Evolutionary conservation across 768 basidiomycete species (phyloP), one percentile per base, ranked within the genome.

Genomic region (Heimioporus sp.): DNA sequence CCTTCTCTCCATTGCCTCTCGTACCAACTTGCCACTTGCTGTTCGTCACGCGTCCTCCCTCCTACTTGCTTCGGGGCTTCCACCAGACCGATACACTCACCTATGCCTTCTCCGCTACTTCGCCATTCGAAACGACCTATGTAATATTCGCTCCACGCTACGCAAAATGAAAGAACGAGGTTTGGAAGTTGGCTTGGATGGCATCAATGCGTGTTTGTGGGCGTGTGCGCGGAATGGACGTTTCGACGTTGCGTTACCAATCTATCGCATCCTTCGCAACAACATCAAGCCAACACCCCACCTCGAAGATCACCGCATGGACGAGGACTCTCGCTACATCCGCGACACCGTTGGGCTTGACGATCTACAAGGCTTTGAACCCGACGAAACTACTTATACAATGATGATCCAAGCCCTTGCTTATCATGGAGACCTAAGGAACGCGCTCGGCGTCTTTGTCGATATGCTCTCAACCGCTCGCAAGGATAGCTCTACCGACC

Each of bases 191-290:
- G 81, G 81, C 8, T 56, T 87, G 19, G 85, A 86, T 48, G 86
- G 84, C 11, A 61, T 86, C 57, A 92, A 92, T 61, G 76, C 81
- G 8, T 82, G 80, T 59, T 70, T 93, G 10, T 87, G 82, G 83
- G 85, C 85, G 0, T 91, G 80, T 65, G 79, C 78, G 16, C 71
- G 71, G 35, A 76, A 76, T 46, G 68, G 72, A 13, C 78, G 76
- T 17, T 58, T 83, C 19, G 81, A 86, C 48, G 55, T 86, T n/a
- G 82, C 81, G 2, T 64, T 68, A 51, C 72, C 73, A 54, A 77
- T 92, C 30, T 93, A 91, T 58, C 79, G 79, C 31, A 58, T 84
- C 10, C 73, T 92, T 16, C 78, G 85, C 39, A 73, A 81, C 58
- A 81, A 83, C 47, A 58, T 75, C 21, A 54, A 67, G 5, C 76